Conservation (phyloP, 495 filamentous ascomycete genomes). For the Neurospora sp. region DNA sequence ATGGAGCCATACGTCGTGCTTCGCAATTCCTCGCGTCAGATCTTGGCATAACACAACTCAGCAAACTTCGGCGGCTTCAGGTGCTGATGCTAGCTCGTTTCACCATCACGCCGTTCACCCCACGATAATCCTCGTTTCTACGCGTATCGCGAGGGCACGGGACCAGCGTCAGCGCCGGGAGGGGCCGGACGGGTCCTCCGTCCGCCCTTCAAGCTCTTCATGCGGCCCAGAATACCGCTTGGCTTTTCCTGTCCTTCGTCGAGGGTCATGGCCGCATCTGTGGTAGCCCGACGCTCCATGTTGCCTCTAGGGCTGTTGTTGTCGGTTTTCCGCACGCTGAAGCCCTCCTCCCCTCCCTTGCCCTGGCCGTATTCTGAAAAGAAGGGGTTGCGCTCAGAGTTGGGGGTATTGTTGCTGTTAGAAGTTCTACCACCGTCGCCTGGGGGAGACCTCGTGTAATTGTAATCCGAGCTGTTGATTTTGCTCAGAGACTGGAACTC, state of each 20-base stretch:
- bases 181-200: constrained; percentile 27
- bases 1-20: not conserved
- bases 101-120: constrained; percentile 2
- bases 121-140: not conserved
- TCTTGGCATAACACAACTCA: not conserved
- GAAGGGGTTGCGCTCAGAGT: constrained; percentile 65
- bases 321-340: constrained; percentile 30
- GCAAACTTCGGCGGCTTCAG: not conserved
- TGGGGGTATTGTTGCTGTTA: constrained; percentile 61
- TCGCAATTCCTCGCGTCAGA: not conserved
- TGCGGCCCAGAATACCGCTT: constrained; percentile 65
- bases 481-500: constrained; percentile 38
- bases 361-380: constrained; percentile 61
- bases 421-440: constrained; percentile 52
- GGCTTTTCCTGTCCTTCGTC: constrained; percentile 33
- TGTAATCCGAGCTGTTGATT: constrained; percentile 40
- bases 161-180: constrained; percentile 16
- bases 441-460: constrained; percentile 30
- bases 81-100: not conserved
- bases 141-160: constrained; percentile 16
- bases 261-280: constrained; percentile 42
- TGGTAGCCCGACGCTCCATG: constrained; percentile 60
- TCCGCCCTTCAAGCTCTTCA: constrained; percentile 74
- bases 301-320: constrained; percentile 45
- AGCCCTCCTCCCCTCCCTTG: constrained; percentile 31